Percentiles rank a stretch among this genome's conserved stretches.
These are phyloP conservation scores for Fusarium xylarioides DNA, from an alignment of 2,329 filamentous ascomycete species.

Conservation along the genomic window DNA sequence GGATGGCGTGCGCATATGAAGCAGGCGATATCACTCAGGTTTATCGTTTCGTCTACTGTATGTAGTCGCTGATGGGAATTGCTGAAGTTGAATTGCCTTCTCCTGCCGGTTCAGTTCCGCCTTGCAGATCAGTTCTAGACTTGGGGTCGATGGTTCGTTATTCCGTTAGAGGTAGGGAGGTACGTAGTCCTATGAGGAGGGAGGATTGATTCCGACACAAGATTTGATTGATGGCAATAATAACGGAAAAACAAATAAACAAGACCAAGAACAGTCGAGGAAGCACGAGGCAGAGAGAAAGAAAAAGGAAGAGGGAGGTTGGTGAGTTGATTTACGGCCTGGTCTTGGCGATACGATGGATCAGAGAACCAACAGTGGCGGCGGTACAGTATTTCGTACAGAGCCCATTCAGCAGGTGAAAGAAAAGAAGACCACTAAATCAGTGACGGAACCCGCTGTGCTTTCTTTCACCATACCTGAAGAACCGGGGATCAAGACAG, in stretches of 20 bases:
- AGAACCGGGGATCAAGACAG: conserved; percentile 23
- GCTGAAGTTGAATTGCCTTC: conserved; percentile 18
- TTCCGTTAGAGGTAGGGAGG: conserved; percentile 15
- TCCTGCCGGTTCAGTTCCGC: conserved; percentile 9
- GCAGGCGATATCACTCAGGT: neutral
- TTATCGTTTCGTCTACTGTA: conserved; percentile 26
- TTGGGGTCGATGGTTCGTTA: conserved; percentile 17
- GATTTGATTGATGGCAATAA: conserved; percentile 20
- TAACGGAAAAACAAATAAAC: neutral
- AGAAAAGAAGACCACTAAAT: neutral
- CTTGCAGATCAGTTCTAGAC: conserved; percentile 30
- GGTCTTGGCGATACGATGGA: conserved; percentile 23
- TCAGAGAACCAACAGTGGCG: conserved; percentile 18
- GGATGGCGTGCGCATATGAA: neutral
- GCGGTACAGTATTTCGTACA: conserved; percentile 23
- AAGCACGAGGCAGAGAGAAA: neutral
- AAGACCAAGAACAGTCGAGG: neutral
- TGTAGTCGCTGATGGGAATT: conserved; percentile 7
- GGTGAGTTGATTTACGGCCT: conserved; percentile 31
- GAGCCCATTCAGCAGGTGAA: neutral
- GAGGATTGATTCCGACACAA: conserved; percentile 8
- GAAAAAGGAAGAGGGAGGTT: conserved; percentile 16
- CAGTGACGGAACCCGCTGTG: neutral
- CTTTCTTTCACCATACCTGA: conserved; percentile 3
- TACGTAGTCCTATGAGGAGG: neutral